Base-by-base conservation (phyloP, 441 rosid species). In the Erodium chrysanthum region DNA sequence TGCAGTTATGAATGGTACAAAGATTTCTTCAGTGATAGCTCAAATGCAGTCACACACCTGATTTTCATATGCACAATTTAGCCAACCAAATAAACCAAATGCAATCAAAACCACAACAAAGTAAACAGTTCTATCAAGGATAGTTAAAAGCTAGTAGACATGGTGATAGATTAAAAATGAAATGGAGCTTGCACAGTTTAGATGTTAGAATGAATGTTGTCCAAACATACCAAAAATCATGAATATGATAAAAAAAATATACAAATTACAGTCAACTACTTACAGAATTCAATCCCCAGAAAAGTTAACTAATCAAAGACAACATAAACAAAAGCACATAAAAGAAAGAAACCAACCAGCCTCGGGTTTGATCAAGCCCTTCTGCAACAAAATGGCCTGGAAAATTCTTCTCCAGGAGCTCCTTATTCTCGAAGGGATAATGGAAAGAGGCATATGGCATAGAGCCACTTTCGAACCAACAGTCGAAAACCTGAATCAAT, bases 391-490 rank as follows among this genome's bases (percentile, higher is more conserved):
- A 96, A 81, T 90, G 81, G 77, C 99, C 98, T 67, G 99, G 99
- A 79, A 92, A 92, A 65, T 90, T 96, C 71, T 83, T 84, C 80
- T 90, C 98, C 75, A 96, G 89, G 35, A 84, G 83, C 73, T 90
- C 92, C 70, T 74, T 85, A 75, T 96, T 96, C 82, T 96, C 98
- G 82, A 92, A 96, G 10, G 99, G 97, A 73, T 91, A 94, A 76
- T 91, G 99, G 66, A 91, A 88, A 78, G 86, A 91, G 62, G 99
- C 99, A 81, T 91, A 91, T 37, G 99, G 99, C 99, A 94, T 94
- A 48, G 99, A 91, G 20, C 99, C 99, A 72, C 99, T 94, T 79
- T 91, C 99, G 76, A 91, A 94, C 99, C 99, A 95, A 79, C 97
- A 92, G 84, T 95, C 98, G 67, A 92, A 92, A 52, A 92, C 99